Base-by-base conservation (phyloP, 768 basidiomycete genomes). In the Boletus reticuloceps region DNA sequence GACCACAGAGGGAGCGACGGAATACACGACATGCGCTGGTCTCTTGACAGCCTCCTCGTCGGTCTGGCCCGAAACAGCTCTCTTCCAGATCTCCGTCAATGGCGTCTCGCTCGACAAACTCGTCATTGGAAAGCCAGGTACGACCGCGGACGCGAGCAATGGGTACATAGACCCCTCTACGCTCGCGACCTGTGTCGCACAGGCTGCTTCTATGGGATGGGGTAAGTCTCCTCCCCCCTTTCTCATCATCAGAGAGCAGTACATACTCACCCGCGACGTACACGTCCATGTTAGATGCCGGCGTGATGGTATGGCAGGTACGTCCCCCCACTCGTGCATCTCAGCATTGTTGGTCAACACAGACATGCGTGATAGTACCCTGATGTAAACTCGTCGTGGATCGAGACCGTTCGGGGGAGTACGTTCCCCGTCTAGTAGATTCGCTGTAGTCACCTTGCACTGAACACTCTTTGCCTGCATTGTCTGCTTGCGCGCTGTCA, bases 141-240 rank as follows among this genome's bases (percentile, higher is more conserved):
- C 68, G 25, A 34, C 66, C 1, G 63, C 62, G 4, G 77, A 78
- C 27, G 79, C 81, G 1, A 73, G 48, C 47, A 81, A 75, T 32
- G 79, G 86, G 8, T 89, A 80, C 70, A 84, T 91, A 60, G 73
- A 71, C 34, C 75, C 85, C 2, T 68, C 76, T 2, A 80, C 79
- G 16, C 74, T 91, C 19, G 79, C 83, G 0, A 67, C 69, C 3
- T 91, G 90, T 64, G 72, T 90, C 31, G 61, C 75, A 17, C 74
- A 84, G 67, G 89, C 85, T 0, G 80, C 82, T 59, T 63, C 59
- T n/a, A 55, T 78, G 54, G 88, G 86, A 29, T 91, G 89, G 89
- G 79, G 84, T 85, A 56, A 71, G 85, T 74, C 27, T 9, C 16
- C 13, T 27, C 25, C 25, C n/a, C n/a, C 43, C 22, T 22, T 22